These are phyloP conservation scores for Trichosporon sp. DNA, from an alignment of 1,284 basidiomycete species.

Conservation along the genomic window DNA sequence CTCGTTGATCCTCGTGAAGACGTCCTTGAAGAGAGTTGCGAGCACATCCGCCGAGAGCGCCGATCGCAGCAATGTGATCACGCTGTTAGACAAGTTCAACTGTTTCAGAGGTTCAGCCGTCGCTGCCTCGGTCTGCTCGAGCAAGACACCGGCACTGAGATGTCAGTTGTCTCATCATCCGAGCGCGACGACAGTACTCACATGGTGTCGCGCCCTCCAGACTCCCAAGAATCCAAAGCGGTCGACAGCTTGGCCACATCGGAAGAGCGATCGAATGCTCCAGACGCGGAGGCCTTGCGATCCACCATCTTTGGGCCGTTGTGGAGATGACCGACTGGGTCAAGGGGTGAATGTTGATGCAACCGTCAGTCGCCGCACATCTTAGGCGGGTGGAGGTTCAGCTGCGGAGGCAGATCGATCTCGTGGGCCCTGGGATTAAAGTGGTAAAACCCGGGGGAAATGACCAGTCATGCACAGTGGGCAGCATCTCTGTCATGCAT, in stretches of 20 bases:
- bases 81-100: background rate
- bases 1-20: background rate
- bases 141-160: background rate
- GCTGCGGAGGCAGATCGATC: background rate
- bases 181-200: background rate
- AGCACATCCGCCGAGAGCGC: background rate
- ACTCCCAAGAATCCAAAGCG: background rate
- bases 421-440: background rate
- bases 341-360: constrained; percentile 1
- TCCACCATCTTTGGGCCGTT: constrained; percentile 3
- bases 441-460: background rate
- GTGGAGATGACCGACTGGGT: background rate
- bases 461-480: background rate
- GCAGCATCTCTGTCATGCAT: background rate
- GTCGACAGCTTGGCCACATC: background rate
- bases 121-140: background rate
- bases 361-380: background rate
- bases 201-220: constrained; percentile 1
- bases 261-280: background rate
- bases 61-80: background rate
- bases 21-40: background rate
- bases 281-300: background rate
- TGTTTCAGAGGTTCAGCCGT: background rate
- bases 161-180: background rate
- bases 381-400: background rate